Evolutionary conservation across 345 rosid species (phyloP).

Genomic region (Eucalyptus marginata): DNA sequence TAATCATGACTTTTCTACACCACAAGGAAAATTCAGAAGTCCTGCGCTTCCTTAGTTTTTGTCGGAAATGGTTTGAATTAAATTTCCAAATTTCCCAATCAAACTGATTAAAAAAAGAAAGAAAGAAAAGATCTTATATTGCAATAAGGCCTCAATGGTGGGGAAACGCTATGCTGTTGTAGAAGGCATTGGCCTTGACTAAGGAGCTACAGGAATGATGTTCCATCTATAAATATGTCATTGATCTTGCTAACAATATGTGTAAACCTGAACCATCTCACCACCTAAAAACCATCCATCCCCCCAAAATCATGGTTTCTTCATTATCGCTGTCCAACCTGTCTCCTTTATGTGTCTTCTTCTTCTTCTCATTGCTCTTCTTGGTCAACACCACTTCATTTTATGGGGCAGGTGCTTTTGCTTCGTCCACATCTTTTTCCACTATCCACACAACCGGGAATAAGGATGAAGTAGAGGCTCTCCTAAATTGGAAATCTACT

Average conservation of each 20-base stretch:
- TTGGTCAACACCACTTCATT: background rate
- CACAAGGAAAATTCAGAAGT: background rate
- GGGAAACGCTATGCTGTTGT: rapidly evolving
- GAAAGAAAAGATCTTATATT: too few relatives aligned
- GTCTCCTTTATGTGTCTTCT: background rate
- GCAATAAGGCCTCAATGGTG: background rate
- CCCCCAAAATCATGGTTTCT: background rate
- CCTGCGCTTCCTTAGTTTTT: background rate
- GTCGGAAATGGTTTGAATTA: background rate
- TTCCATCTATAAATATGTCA: background rate
- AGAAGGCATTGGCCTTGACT: background rate
- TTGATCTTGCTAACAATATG: too few relatives aligned
- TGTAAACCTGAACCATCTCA: too few relatives aligned
- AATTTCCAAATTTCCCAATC: background rate
- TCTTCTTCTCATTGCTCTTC: background rate
- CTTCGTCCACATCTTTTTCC: too few relatives aligned
- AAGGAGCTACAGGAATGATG: background rate
- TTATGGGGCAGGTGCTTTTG: background rate
- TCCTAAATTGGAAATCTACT: background rate
- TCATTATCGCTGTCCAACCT: background rate
- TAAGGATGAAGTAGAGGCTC: background rate
- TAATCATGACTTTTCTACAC: background rate
- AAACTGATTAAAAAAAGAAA: too few relatives aligned
- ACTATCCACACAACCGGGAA: background rate
- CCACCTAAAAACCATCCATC: too few relatives aligned